Evolutionary conservation across 208 protist species (phyloP).

Genomic region (Herpetomonas muscarum): DNA sequence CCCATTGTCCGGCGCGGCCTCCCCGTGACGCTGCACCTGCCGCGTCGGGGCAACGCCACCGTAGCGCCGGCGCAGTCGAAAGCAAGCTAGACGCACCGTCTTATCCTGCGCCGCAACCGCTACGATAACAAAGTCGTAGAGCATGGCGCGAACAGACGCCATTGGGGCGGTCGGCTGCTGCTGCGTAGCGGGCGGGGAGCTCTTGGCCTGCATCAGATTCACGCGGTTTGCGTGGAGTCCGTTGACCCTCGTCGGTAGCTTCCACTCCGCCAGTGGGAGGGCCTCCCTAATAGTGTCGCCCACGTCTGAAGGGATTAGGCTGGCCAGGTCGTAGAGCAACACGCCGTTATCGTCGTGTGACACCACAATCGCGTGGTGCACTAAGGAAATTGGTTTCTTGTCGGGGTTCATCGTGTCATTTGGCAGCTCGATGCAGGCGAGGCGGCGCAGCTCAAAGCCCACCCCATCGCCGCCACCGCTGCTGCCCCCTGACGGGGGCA

Average conservation of each 20-base stretch:
- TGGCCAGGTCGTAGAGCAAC: conserved; percentile 36
- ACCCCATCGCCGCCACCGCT: background rate
- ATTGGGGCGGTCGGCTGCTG: background rate
- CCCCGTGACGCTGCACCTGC: background rate
- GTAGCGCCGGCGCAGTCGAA: conserved; percentile 32
- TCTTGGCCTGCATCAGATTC: conserved; percentile 40
- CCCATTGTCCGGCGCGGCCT: too few species aligned
- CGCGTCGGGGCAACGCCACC: background rate
- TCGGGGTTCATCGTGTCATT: conserved; percentile 65
- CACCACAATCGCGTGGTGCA: conserved; percentile 53
- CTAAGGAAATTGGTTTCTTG: conserved; percentile 79
- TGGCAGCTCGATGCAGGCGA: conserved; percentile 54
- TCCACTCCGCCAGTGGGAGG: conserved; percentile 46
- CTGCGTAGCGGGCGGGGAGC: background rate
- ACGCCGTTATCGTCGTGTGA: conserved; percentile 71
- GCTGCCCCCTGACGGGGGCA: conserved; percentile 4
- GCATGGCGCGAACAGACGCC: conserved; percentile 23
- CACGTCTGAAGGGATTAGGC: conserved; percentile 27
- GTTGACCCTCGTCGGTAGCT: conserved; percentile 63
- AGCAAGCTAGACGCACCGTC: conserved; percentile 49
- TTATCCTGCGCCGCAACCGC: conserved; percentile 71
- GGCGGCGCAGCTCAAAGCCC: conserved; percentile 25
- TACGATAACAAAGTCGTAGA: conserved; percentile 53
- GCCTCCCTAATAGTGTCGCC: conserved; percentile 9
- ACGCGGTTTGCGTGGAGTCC: conserved; percentile 69